phyloP scores from a whole-genome alignment of 164 flowering plant genomes.

The Tinospora cordifolia region DNA sequence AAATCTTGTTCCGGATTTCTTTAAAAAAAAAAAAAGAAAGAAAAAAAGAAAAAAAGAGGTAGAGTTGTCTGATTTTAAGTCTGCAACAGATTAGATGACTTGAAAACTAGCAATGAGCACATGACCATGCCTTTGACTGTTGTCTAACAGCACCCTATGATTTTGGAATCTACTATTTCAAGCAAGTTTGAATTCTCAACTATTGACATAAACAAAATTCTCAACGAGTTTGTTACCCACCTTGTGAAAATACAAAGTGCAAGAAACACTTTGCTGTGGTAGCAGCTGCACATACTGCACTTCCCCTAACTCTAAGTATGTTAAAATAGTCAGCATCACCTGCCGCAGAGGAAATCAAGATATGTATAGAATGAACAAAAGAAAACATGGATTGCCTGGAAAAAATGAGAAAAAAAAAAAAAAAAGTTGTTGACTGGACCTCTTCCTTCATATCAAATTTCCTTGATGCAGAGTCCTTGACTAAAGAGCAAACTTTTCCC shows the following conservation, averaged over 20 bases:
- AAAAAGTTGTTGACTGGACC: slow-evolving; percentile 32
- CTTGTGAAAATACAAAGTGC: slow-evolving; percentile 77
- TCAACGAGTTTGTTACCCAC: slow-evolving; percentile 23
- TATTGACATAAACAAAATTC: not conserved
- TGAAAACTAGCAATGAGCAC: too few species aligned
- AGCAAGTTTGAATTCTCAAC: not conserved
- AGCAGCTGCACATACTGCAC: slow-evolving; percentile 59
- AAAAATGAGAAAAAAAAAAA: not conserved
- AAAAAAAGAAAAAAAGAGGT: too few species aligned
- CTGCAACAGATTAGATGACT: not conserved
- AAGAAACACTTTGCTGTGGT: slow-evolving; percentile 68
- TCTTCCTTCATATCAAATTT: slow-evolving; percentile 95
- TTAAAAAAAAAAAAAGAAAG: too few species aligned
- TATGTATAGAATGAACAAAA: not conserved
- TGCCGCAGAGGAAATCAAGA: slow-evolving; percentile 24
- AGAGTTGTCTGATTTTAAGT: not conserved
- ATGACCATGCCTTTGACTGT: not conserved
- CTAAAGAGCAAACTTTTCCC: slow-evolving; percentile 51
- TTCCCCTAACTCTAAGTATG: slow-evolving; percentile 81
- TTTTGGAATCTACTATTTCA: slow-evolving; percentile 1
- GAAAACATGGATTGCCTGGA: not conserved
- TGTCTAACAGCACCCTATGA: not conserved
- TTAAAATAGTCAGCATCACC: slow-evolving; percentile 78
- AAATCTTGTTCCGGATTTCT: too few species aligned
- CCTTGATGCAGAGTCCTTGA: slow-evolving; percentile 67